Conservation (phyloP, 2,329 filamentous ascomycete species). For the Fusarium multiceps region DNA sequence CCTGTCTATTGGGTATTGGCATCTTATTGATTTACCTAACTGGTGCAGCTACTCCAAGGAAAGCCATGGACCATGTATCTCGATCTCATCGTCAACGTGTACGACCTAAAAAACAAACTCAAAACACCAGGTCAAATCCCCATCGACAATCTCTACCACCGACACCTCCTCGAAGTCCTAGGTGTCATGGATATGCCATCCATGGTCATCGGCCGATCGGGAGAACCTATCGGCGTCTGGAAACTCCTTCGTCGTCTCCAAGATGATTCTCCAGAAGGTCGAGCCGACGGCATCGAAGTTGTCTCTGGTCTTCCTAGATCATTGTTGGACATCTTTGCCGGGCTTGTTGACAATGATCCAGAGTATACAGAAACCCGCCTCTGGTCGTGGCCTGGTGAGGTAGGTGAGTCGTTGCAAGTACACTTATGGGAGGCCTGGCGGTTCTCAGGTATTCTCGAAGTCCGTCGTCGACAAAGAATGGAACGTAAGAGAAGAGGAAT, state of each 20-base stretch:
- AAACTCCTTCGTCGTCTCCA: conserved; percentile 37
- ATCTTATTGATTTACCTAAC: neutral
- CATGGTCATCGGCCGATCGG: conserved; percentile 31
- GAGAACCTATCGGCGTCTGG: conserved; percentile 37
- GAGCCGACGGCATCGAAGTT: conserved; percentile 25
- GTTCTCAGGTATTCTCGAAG: conserved; percentile 36
- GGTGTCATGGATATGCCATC: conserved; percentile 42
- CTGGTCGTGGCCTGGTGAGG: conserved; percentile 38
- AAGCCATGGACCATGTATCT: conserved; percentile 41
- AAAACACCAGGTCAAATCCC: conserved; percentile 12
- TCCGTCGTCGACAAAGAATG: conserved; percentile 36
- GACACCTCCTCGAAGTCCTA: conserved; percentile 37
- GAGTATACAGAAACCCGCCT: conserved; percentile 35
- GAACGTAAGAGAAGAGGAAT: conserved; percentile 17
- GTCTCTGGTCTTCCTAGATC: conserved; percentile 39
- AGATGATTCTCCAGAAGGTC: conserved; percentile 19
- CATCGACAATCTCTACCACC: conserved; percentile 27
- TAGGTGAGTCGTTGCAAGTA: conserved; percentile 39
- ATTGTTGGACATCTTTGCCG: conserved; percentile 37
- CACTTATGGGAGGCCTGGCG: conserved; percentile 43
- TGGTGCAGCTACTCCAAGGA: conserved; percentile 34
- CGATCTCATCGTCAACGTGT: conserved; percentile 40
- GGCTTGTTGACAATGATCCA: conserved; percentile 33
- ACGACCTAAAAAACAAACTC: conserved; percentile 30
- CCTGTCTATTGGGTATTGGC: too few relatives aligned